Evolutionary conservation across 331 rosid species (phyloP), one percentile per base, ranked within the genome.

Genomic region (Acacia pycnantha): DNA sequence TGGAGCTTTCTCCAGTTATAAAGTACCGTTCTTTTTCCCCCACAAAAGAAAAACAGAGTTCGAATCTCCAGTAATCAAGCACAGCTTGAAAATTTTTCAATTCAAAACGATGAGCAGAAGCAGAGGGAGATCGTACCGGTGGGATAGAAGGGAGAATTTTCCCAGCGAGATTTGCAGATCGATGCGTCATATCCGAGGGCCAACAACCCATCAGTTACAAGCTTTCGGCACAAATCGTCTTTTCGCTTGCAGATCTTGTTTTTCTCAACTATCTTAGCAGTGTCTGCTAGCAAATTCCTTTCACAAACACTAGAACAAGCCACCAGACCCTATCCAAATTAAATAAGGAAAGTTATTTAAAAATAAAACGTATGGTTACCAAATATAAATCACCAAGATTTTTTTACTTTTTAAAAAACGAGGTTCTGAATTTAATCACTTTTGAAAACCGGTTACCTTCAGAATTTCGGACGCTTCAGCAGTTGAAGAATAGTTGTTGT

Each of bases 141-240:
- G 6, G 93, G 94, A 71, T 46, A 85, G 73, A 86, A 82, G 48
- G 88, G 71, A 6, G 93, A 86, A 85, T 95, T 95, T 66, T 90
- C 92, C 99, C 99, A 95, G 73, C 94, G 94, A 78, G 97, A 90
- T 84, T 90, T 93, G 90, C 98, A 92, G 64, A 92, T 21, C 3
- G 92, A 90, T 29, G 98, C 92, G 78, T 93, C 96, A 78, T 92
- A 93, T 78, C 97, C 99, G 31, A 92, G 85, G 37, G 88, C 89
- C 41, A 81, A 73, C 74, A 95, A 82, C 24, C 87, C 91, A 37
- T 92, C 87, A 15, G 85, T 69, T 13, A 93, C 86, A 43, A 85
- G 65, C 79, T 81, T 58, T 79, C 94, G 87, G 85, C 92, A 89
- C 68, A 73, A 40, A 48, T 84, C 81, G 70, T 92, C 97, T 87